Evolutionary conservation across 2,329 filamentous ascomycete genomes (phyloP), one percentile per base, ranked within the genome.

Genomic region (Blumeriella jaapii): DNA sequence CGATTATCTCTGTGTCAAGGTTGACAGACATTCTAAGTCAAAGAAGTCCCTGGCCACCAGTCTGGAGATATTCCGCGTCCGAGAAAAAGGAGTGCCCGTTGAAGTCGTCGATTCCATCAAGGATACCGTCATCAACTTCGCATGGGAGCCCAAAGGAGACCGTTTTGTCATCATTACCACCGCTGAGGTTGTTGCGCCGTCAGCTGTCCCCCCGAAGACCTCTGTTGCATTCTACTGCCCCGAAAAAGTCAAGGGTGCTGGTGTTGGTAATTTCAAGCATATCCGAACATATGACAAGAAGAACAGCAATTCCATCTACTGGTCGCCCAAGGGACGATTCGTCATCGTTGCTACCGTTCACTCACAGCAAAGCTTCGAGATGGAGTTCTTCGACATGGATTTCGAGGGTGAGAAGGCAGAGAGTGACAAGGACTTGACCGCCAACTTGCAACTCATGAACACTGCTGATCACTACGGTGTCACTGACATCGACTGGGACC

Each of bases 291-390:
- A 94, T 37, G 91, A 98, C 54, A 96, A 96, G 77, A 96, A 96
- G 77, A 96, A 93, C 65, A 94, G 82, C 73, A 98, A 98, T 57
- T 87, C 84, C 47, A 98, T 98, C 56, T 96, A 96, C 75, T 98
- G 91, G 91, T 93, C 86, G 13, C 91, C 91, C 15, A 84, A 80
- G 60, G 91, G 91, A 35, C 80, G 91, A 31, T 98, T 98, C 55
- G 89, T 96, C 23, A 79, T 96, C 29, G 77, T 98, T 36, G 91
- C 86, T 35, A 93, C 91, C 8, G 84, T 98, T 34, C 77, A 83
- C 61, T 95, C 87, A 54, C 79, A 86, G 57, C 84, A 94, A 61
- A 89, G 79, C 63, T 93, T 85, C 46, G 91, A 98, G 46, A 76
- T 98, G 41, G 91, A 98, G 58, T 98, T 98, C 67, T 96, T 79